phyloP scores from a whole-genome alignment of 352 stramenopile species.

The Globisporangium carolinianum region DNA sequence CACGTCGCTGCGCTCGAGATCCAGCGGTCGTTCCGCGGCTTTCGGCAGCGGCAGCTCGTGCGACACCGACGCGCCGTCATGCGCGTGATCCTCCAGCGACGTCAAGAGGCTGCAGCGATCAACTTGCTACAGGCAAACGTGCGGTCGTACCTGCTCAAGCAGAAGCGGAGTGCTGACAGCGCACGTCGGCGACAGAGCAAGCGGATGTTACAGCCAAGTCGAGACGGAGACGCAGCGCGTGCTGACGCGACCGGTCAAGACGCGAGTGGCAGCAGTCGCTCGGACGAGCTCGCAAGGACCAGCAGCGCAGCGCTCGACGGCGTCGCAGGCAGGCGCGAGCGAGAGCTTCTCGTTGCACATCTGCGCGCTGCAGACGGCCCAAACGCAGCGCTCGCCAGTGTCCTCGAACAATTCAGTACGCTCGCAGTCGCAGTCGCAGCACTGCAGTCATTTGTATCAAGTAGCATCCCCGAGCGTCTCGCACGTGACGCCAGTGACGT shows the following conservation, averaged over 20 bases:
- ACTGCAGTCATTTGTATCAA: background rate
- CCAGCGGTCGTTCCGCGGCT: slow-evolving; percentile 58
- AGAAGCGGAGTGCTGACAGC: slow-evolving; percentile 3
- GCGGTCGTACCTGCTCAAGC: slow-evolving; percentile 53
- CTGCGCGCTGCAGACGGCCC: background rate
- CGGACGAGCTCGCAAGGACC: background rate
- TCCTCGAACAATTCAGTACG: slow-evolving; percentile 9
- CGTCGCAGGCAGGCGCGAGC: background rate
- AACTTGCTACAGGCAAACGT: slow-evolving; percentile 63
- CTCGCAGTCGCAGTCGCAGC: slow-evolving; percentile 2
- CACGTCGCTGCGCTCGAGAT: slow-evolving; percentile 51
- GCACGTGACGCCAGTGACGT: background rate
- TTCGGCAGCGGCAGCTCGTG: slow-evolving; percentile 33
- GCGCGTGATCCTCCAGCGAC: slow-evolving; percentile 32
- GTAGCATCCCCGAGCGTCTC: background rate
- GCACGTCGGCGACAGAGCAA: background rate
- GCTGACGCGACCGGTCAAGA: background rate
- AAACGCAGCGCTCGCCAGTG: background rate
- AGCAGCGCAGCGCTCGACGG: background rate
- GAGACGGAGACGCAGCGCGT: too few relatives aligned
- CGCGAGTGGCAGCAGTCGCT: background rate
- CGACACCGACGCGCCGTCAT: slow-evolving; percentile 52
- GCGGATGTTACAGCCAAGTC: background rate
- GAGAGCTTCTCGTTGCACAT: too few relatives aligned
- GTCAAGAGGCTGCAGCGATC: slow-evolving; percentile 44